phyloP scores from a whole-genome alignment of 192 early-diverging fungal genomes.

The Rhizophagus clarus region DNA sequence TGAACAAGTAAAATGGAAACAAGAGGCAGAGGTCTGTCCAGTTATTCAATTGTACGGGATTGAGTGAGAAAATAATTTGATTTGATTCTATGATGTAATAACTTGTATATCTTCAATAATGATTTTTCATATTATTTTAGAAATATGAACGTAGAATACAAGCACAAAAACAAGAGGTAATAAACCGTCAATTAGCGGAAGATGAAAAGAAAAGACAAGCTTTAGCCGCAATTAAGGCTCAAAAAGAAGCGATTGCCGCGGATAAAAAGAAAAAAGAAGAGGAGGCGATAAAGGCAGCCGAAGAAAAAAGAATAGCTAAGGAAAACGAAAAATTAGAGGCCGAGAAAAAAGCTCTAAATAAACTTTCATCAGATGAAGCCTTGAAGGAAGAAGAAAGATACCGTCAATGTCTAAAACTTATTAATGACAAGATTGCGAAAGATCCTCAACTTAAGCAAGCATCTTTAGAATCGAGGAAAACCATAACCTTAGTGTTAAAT shows the following conservation, averaged over 20 bases:
- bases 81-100: neutral
- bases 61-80: neutral
- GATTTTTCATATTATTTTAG: neutral
- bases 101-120: neutral
- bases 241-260: neutral
- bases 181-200: neutral
- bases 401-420: neutral
- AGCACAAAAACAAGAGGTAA: slow-evolving; percentile 4
- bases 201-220: neutral
- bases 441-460: neutral
- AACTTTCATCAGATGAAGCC: neutral
- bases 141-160: neutral
- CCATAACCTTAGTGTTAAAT: neutral
- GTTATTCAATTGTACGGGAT: neutral
- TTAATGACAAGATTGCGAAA: slow-evolving; percentile 1
- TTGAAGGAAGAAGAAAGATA: slow-evolving; percentile 9
- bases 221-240: neutral
- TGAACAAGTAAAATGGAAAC: neutral
- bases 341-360: neutral
- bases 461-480: neutral
- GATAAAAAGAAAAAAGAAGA: slow-evolving; percentile 2
- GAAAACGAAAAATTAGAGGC: neutral
- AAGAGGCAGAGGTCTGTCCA: neutral
- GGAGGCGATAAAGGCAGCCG: neutral
- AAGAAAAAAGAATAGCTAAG: neutral